A percentile compares a stretch with the other conserved stretches of the same genome.
These are phyloP conservation scores for Arabidopsis lyrata DNA, from an alignment of 441 rosid species.

Conservation along the genomic window DNA sequence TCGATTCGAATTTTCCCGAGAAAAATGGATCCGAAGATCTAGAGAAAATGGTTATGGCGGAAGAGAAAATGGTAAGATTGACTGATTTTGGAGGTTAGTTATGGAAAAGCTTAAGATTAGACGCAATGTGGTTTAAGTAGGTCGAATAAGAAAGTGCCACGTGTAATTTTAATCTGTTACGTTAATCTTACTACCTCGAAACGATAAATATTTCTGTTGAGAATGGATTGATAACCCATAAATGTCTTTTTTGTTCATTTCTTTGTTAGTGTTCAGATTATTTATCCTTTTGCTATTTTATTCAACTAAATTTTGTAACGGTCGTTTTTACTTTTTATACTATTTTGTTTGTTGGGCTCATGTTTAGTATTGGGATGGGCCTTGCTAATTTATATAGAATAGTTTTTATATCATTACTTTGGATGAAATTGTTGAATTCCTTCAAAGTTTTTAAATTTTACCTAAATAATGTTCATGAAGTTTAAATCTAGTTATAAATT, in stretches of 20 bases:
- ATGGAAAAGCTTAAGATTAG: slow-evolving; percentile 11
- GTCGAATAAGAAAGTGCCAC: slow-evolving; percentile 22
- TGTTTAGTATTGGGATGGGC: slow-evolving; percentile 18
- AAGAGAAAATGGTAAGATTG: slow-evolving; percentile 17
- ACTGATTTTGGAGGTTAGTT: slow-evolving; percentile 35
- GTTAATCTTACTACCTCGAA: slow-evolving; percentile 32
- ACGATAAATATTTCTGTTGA: slow-evolving; percentile 29
- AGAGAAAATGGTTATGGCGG: slow-evolving; percentile 19
- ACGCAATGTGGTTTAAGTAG: slow-evolving; percentile 19
- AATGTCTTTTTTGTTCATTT: not conserved
- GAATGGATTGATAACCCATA: slow-evolving; percentile 21
- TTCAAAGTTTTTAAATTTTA: no score
- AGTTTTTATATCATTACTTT: not conserved
- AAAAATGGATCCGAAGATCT: no score
- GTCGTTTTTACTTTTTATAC: not conserved
- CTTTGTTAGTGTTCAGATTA: not conserved
- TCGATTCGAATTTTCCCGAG: not conserved
- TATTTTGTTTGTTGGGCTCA: slow-evolving; percentile 10
- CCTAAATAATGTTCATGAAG: no score
- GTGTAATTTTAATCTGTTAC: slow-evolving; percentile 23
- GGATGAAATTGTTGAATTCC: not conserved
- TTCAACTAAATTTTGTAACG: not conserved
- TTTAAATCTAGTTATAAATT: not conserved
- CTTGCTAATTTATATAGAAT: no score
- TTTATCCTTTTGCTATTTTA: not conserved